phyloP scores from a whole-genome alignment of 352 stramenopile genomes.

The Pythium oligandrum region DNA sequence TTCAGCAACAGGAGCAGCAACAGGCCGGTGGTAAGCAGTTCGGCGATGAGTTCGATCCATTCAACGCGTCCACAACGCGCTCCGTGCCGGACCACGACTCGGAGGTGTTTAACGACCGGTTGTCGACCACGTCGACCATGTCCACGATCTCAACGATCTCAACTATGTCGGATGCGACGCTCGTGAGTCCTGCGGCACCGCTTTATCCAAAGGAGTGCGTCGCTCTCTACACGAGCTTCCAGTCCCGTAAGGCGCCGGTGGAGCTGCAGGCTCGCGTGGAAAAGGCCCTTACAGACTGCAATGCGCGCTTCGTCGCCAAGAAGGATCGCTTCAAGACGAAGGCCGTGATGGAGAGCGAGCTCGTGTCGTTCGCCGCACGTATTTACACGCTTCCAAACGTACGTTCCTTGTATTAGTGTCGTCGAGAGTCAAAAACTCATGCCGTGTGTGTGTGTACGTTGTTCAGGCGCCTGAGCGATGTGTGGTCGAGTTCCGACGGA shows the following conservation, averaged over 20 bases:
- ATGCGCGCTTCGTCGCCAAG: constrained; percentile 41
- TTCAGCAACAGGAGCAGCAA: constrained; percentile 40
- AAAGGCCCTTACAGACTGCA: constrained; percentile 38
- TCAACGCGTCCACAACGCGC: constrained; percentile 34
- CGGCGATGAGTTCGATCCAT: constrained; percentile 60
- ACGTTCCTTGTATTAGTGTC: constrained; percentile 19
- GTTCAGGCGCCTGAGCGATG: constrained; percentile 40
- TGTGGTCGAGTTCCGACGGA: constrained; percentile 72
- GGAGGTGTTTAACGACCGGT: constrained; percentile 22
- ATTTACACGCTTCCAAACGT: constrained; percentile 74
- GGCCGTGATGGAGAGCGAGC: constrained; percentile 47
- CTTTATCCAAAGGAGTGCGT: constrained; percentile 55
- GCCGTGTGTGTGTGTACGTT: not conserved
- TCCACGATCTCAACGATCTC: constrained; percentile 9
- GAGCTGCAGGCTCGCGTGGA: constrained; percentile 59
- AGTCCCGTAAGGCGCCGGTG: constrained; percentile 38
- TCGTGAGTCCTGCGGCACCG: constrained; percentile 17
- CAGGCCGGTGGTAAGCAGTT: constrained; percentile 32
- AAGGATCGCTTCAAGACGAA: constrained; percentile 77
- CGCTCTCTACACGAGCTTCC: constrained; percentile 73
- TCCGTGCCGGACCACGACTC: constrained; percentile 34
- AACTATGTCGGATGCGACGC: not conserved
- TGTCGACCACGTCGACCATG: constrained; percentile 20
- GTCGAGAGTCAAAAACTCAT: too few species aligned
- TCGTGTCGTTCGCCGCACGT: constrained; percentile 48